Evolutionary conservation across 306 rosid species (phyloP).

Genomic region (Abrus pulchellus): DNA sequence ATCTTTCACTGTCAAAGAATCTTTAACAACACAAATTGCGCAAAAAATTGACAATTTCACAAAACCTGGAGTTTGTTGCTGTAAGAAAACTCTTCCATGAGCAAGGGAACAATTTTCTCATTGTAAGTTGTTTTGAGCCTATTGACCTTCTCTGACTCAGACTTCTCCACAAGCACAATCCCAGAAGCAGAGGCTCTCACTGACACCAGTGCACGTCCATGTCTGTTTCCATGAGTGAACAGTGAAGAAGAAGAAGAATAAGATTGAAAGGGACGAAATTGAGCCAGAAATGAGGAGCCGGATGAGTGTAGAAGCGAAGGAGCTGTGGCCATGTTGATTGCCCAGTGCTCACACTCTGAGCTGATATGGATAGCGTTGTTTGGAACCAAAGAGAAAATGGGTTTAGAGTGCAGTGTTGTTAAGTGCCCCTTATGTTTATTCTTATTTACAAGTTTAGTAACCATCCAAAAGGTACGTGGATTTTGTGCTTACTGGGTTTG

Average conservation of each 20-base stretch:
- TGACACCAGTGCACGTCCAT: conserved; percentile 47
- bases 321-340: conserved; percentile 64
- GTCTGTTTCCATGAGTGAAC: conserved; percentile 45
- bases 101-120: conserved; percentile 78
- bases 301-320: conserved; percentile 75
- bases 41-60: not conserved
- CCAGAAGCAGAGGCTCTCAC: conserved; percentile 70
- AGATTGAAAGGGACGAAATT: conserved; percentile 52
- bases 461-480: not conserved
- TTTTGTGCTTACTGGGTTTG: not conserved
- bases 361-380: conserved; percentile 36
- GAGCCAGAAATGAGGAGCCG: conserved; percentile 72
- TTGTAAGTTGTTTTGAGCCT: conserved; percentile 76
- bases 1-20: conserved; percentile 12
- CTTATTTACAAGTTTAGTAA: not conserved
- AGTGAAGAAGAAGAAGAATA: conserved; percentile 29
- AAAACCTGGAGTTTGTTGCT: conserved; percentile 73
- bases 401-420: not conserved
- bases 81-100: conserved; percentile 90
- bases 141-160: conserved; percentile 70
- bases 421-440: not conserved
- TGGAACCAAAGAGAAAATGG: not conserved
- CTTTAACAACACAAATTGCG: not conserved
- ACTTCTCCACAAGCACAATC: conserved; percentile 79
- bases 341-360: not conserved